phyloP scores from a whole-genome alignment of 75 land plant species.

The Pinus taeda region DNA sequence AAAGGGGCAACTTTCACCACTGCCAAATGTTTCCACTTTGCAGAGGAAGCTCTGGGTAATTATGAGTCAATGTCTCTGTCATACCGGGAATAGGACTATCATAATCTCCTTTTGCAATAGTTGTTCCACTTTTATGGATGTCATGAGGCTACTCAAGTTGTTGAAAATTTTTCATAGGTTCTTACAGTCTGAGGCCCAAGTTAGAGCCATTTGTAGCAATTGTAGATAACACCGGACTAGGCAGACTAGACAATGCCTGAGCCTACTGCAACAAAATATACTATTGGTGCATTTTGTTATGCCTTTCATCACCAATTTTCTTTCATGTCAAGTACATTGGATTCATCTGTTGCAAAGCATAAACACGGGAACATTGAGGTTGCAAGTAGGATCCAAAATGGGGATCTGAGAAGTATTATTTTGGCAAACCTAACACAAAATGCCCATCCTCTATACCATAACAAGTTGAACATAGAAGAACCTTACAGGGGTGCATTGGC shows the following conservation, averaged over 20 bases:
- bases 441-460: conserved; percentile 10
- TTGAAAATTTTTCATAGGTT: not conserved
- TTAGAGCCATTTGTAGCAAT: not conserved
- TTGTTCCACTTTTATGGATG: not conserved
- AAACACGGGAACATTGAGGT: not conserved
- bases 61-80: not conserved
- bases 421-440: not conserved
- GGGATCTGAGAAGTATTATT: not conserved
- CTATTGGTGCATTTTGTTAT: conserved; percentile 20
- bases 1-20: conserved; percentile 10
- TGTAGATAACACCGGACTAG: not conserved
- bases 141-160: not conserved
- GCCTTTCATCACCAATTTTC: conserved; percentile 13
- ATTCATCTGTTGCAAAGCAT: not conserved
- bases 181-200: not conserved
- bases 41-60: conserved; percentile 7
- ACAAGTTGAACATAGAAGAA: conserved; percentile 6
- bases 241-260: not conserved
- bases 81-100: not conserved
- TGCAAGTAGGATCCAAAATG: not conserved
- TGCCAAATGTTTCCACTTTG: conserved; percentile 6
- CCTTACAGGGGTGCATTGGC: conserved; percentile 5
- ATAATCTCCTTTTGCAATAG: not conserved
- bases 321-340: conserved; percentile 1
- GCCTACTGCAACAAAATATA: conserved; percentile 18